Percentiles rank a stretch among this genome's conserved stretches.
Conservation (phyloP, 495 filamentous ascomycete species). For the Penicillium paxilli region DNA sequence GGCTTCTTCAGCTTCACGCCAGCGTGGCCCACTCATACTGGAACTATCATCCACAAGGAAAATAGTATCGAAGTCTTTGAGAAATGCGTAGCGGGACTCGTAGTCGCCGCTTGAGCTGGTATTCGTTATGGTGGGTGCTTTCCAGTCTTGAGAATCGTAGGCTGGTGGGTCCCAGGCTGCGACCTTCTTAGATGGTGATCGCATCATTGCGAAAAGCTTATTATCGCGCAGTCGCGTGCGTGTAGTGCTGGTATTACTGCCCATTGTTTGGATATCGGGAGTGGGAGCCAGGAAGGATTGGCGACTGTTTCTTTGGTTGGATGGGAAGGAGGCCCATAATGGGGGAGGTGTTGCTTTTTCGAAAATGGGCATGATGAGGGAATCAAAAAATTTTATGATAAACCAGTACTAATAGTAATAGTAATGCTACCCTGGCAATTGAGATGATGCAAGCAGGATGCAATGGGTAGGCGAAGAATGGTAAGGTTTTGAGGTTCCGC, state of each 20-base stretch:
- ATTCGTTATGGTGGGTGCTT: not conserved
- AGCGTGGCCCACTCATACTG: conserved; percentile 78
- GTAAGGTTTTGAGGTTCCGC: not conserved
- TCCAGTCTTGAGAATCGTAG: conserved; percentile 21
- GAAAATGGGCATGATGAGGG: conserved; percentile 6
- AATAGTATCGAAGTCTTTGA: conserved; percentile 83
- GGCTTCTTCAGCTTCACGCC: conserved; percentile 73
- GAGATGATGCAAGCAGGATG: conserved; percentile 15
- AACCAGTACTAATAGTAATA: too few species aligned
- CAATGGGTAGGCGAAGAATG: not conserved
- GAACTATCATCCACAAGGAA: conserved; percentile 93
- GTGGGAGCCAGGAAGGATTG: not conserved
- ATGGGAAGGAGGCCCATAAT: conserved; percentile 20
- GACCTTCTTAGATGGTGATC: not conserved
- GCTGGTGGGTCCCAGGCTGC: conserved; percentile 34
- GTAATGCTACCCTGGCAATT: not conserved
- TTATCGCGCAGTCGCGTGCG: not conserved
- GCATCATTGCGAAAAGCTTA: not conserved
- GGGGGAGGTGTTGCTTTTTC: conserved; percentile 11
- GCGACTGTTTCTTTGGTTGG: not conserved
- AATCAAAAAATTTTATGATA: too few species aligned
- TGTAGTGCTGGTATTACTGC: not conserved
- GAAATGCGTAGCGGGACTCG: conserved; percentile 69
- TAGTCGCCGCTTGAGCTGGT: conserved; percentile 2
- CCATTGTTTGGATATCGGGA: not conserved